Conservation (phyloP, 2,329 filamentous ascomycete genomes). For the Escovopsis sp. region DNA sequence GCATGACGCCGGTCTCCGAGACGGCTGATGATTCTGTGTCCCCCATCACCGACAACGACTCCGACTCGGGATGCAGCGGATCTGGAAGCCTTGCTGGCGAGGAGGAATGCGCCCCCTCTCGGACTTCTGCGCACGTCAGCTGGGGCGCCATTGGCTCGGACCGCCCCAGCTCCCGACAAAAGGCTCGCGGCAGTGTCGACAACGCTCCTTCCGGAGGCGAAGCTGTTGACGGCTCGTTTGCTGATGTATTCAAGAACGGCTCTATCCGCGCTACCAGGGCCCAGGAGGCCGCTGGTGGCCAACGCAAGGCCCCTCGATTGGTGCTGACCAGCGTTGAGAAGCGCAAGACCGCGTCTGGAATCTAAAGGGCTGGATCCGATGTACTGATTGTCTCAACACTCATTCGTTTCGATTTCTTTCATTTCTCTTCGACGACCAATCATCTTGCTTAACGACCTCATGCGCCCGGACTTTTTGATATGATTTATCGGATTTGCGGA, state of each 20-base stretch:
- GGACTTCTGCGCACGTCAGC: slow-evolving; percentile 57
- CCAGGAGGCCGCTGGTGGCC: slow-evolving; percentile 40
- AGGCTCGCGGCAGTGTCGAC: slow-evolving; percentile 46
- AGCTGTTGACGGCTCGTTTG: slow-evolving; percentile 45
- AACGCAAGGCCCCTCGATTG: slow-evolving; percentile 74
- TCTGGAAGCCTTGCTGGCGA: slow-evolving; percentile 72
- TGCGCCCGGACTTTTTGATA: slow-evolving; percentile 23
- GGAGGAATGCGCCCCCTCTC: slow-evolving; percentile 54
- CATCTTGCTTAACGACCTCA: slow-evolving; percentile 20
- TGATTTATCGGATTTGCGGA: slow-evolving; percentile 22
- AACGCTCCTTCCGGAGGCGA: slow-evolving; percentile 41
- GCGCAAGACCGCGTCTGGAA: slow-evolving; percentile 43
- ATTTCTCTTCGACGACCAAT: slow-evolving; percentile 12
- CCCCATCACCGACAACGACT: slow-evolving; percentile 58
- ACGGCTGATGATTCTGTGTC: slow-evolving; percentile 52
- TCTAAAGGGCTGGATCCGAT: slow-evolving; percentile 8
- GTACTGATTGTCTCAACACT: neutral
- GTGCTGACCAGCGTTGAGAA: slow-evolving; percentile 83
- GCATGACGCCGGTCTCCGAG: slow-evolving; percentile 84
- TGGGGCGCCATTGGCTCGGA: slow-evolving; percentile 78
- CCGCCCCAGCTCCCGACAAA: slow-evolving; percentile 58
- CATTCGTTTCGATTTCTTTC: slow-evolving; percentile 9
- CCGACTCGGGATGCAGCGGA: slow-evolving; percentile 54
- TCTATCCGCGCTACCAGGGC: slow-evolving; percentile 35
- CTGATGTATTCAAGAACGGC: slow-evolving; percentile 49